phyloP scores from a whole-genome alignment of 257 asterid species.

The Eucommia ulmoides region DNA sequence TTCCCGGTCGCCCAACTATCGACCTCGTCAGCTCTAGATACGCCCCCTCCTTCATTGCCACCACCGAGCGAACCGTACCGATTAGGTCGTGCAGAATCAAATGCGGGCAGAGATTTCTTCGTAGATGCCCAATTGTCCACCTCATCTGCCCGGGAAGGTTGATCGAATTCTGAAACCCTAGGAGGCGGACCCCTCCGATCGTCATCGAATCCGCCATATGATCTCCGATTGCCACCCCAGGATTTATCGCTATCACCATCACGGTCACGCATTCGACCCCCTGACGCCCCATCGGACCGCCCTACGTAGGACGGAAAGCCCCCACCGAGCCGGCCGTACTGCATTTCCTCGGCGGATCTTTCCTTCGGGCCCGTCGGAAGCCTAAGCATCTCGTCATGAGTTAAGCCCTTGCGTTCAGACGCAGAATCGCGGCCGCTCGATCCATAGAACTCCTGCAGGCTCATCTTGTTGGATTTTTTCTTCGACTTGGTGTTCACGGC shows the following conservation, averaged over 20 bases:
- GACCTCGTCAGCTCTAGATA: conserved; percentile 80
- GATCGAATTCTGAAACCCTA: conserved; percentile 59
- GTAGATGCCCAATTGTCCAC: conserved; percentile 73
- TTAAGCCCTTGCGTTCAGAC: conserved; percentile 19
- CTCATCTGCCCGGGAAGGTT: conserved; percentile 80
- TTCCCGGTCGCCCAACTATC: conserved; percentile 73
- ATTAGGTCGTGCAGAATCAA: conserved; percentile 11
- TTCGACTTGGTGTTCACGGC: conserved; percentile 34
- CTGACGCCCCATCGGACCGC: conserved; percentile 21
- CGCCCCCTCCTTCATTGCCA: conserved; percentile 44
- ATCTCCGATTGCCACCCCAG: conserved; percentile 43
- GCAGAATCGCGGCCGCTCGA: conserved; percentile 17
- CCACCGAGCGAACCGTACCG: background rate
- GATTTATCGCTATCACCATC: conserved; percentile 18
- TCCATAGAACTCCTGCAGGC: conserved; percentile 60
- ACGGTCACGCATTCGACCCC: conserved; percentile 24
- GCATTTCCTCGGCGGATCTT: conserved; percentile 68
- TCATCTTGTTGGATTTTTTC: conserved; percentile 79
- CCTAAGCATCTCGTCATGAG: conserved; percentile 58
- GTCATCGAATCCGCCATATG: conserved; percentile 51
- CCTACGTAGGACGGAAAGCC: conserved; percentile 73
- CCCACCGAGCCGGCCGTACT: conserved; percentile 59
- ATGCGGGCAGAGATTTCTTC: conserved; percentile 49
- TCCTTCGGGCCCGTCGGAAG: conserved; percentile 93
- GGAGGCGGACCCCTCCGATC: conserved; percentile 39